A percentile compares a stretch with the other conserved stretches of the same genome.
phyloP scores from a whole-genome alignment of 495 filamentous ascomycete species.

The Xylaria intraflava region DNA sequence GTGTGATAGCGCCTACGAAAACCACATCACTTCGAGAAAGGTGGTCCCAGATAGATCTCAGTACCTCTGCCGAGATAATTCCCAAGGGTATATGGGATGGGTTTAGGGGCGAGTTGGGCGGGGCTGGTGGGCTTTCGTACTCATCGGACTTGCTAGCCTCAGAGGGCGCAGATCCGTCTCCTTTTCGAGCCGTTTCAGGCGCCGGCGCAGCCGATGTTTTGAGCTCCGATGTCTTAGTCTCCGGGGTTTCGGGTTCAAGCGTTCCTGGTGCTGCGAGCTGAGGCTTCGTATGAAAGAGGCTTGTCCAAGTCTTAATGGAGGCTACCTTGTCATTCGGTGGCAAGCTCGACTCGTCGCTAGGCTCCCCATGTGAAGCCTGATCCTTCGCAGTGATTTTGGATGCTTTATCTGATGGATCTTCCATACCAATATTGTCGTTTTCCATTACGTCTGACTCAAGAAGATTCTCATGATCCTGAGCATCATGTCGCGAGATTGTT shows the following conservation, averaged over 20 bases:
- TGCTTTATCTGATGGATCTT: too few species aligned
- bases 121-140: background rate
- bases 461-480: too few species aligned
- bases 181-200: too few species aligned
- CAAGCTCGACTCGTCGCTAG: background rate
- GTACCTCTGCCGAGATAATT: background rate
- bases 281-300: background rate
- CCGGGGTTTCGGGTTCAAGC: too few species aligned
- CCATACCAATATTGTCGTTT: too few species aligned
- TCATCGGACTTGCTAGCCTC: too few species aligned
- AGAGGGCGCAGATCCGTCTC: too few species aligned
- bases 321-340: background rate
- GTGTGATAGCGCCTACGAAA: background rate
- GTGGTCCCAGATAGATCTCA: background rate
- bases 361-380: background rate
- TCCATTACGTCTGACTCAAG: too few species aligned
- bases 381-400: background rate
- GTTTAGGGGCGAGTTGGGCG: background rate
- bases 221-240: too few species aligned
- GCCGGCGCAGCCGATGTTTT: too few species aligned
- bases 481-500: too few species aligned
- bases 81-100: background rate
- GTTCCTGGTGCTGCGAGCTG: too few species aligned
- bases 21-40: background rate
- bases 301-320: background rate